Evolutionary conservation across 805 yeast genomes (phyloP), one percentile per base, ranked within the genome.

Genomic region (Nakazawaea siamensis): DNA sequence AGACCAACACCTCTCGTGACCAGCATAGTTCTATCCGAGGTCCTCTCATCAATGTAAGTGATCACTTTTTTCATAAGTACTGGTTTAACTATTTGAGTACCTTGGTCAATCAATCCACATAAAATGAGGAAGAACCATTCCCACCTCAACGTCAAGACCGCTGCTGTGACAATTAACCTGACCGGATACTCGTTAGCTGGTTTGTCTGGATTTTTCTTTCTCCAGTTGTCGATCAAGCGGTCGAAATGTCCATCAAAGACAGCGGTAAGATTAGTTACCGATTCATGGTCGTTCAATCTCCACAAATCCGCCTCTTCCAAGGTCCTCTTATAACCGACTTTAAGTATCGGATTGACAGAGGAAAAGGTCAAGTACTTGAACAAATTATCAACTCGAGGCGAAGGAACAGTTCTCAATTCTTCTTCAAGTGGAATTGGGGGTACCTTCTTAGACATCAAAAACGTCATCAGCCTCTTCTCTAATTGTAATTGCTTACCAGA

Each of bases 301-400:
- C 51, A 81, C 43, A 82, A 52, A 56, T 82, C 92, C 32, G 72
- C 70, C 2, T 82, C 76, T 33, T 71, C 73, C 32, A 82, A 58
- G 0, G 86, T 78, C 46, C 94, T 64, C 48, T 68, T 72, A 52
- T 82, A 82, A 5, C 94, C 92, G 7, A 70, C 68, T 14, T 57
- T 55, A 62, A 83, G 54, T 18, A 81, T 44, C 0, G 88, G 90
- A n/a, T 57, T n/a, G n/a, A n/a, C n/a, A n/a, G n/a, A n/a, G n/a
- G n/a, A n/a, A n/a, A n/a, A n/a, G n/a, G n/a, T n/a, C n/a, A n/a
- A n/a, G n/a, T n/a, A n/a, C n/a, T n/a, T n/a, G n/a, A n/a, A n/a
- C n/a, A n/a, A n/a, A n/a, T n/a, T n/a, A n/a, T n/a, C n/a, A n/a
- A n/a, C n/a, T n/a, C n/a, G n/a, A n/a, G n/a, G n/a, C n/a, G n/a